phyloP scores from a whole-genome alignment of 768 basidiomycete species.

The Pisolithus orientalis region DNA sequence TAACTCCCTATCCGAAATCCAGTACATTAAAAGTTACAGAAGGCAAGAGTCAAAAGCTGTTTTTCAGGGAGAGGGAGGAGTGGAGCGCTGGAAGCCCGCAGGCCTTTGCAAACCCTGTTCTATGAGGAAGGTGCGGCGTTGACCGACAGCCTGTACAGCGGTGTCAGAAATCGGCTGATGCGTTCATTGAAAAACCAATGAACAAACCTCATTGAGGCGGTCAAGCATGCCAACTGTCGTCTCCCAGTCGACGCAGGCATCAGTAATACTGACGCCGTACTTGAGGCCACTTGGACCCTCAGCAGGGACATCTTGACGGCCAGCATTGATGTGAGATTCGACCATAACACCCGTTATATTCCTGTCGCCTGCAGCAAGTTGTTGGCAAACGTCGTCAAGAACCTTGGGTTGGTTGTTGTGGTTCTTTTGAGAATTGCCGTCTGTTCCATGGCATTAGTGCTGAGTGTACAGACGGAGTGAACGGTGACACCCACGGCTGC shows the following conservation, averaged over 20 bases:
- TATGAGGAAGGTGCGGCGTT: constrained; percentile 21
- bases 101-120: constrained; percentile 19
- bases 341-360: constrained; percentile 95
- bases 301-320: constrained; percentile 82
- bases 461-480: not conserved
- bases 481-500: constrained; percentile 51
- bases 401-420: constrained; percentile 89
- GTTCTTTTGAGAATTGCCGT: constrained; percentile 95
- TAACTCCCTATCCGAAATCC: too few species aligned
- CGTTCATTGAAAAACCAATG: too few species aligned
- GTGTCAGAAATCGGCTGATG: not conserved
- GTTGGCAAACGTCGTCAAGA: constrained; percentile 60
- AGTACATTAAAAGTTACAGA: too few species aligned
- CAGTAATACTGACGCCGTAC: constrained; percentile 83
- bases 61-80: constrained; percentile 9
- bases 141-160: constrained; percentile 16
- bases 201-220: constrained; percentile 49
- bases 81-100: constrained; percentile 21
- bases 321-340: constrained; percentile 89
- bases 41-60: too few species aligned
- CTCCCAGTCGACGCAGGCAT: constrained; percentile 88
- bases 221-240: constrained; percentile 72
- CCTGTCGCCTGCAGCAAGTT: constrained; percentile 62
- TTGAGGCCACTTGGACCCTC: constrained; percentile 64
- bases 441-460: constrained; percentile 27